Evolutionary conservation across 495 filamentous ascomycete genomes (phyloP).

Genomic region (Penicillium parvum): DNA sequence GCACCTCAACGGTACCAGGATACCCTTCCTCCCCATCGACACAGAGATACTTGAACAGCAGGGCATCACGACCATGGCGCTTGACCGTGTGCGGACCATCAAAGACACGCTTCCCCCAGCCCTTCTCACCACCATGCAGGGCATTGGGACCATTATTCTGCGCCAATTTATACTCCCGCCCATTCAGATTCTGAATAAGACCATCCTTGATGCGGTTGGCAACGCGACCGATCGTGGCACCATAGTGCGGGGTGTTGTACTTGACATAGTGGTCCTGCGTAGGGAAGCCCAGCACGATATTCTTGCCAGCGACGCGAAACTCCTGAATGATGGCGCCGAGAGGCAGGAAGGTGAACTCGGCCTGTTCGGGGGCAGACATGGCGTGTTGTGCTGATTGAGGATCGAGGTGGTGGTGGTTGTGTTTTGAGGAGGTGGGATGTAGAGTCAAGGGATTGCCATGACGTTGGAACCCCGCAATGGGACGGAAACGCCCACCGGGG

Average conservation of each 20-base stretch:
- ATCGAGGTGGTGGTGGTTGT: not conserved
- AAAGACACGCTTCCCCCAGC: conserved; percentile 84
- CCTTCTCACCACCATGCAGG: conserved; percentile 74
- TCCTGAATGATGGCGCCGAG: conserved; percentile 86
- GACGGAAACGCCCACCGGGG: conserved; percentile 16
- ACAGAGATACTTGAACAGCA: conserved; percentile 69
- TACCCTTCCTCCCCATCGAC: conserved; percentile 78
- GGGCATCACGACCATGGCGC: conserved; percentile 66
- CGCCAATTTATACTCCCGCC: conserved; percentile 59
- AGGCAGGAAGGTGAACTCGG: conserved; percentile 63
- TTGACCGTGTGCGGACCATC: conserved; percentile 65
- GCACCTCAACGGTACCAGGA: conserved; percentile 75
- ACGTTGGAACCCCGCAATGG: conserved; percentile 26
- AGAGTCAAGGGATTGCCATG: conserved; percentile 11
- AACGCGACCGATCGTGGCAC: conserved; percentile 88
- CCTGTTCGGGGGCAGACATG: conserved; percentile 27
- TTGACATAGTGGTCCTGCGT: conserved; percentile 64
- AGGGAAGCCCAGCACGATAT: conserved; percentile 86
- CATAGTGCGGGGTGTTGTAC: conserved; percentile 76
- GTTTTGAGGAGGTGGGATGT: not conserved
- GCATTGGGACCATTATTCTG: conserved; percentile 75
- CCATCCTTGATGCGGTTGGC: conserved; percentile 81
- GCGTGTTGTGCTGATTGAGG: not conserved
- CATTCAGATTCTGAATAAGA: conserved; percentile 67
- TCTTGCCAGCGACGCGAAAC: conserved; percentile 67